A percentile compares a stretch with the other conserved stretches of the same genome.
These are phyloP conservation scores for Boletus sensibilis DNA, from an alignment of 768 basidiomycete species.

Conservation along the genomic window DNA sequence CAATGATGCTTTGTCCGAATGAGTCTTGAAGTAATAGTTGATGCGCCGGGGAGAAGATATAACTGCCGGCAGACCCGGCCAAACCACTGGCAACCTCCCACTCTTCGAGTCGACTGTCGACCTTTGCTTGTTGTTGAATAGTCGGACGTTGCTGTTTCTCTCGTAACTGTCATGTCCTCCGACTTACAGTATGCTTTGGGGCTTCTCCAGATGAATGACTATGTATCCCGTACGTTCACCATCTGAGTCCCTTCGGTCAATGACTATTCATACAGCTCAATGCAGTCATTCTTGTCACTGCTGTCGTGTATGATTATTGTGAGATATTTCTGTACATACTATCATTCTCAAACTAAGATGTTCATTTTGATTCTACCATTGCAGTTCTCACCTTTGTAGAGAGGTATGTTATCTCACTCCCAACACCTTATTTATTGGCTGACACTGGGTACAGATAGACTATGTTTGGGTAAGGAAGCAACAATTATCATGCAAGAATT, in stretches of 20 bases:
- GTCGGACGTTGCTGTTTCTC: too few relatives aligned
- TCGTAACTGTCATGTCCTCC: neutral
- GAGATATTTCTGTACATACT: too few relatives aligned
- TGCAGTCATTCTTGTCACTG: neutral
- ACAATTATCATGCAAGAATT: neutral
- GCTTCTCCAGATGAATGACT: neutral
- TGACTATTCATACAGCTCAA: neutral
- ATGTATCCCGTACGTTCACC: neutral
- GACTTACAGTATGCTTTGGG: neutral
- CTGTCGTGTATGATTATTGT: too few relatives aligned
- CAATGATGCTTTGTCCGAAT: too few relatives aligned
- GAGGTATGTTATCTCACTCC: neutral
- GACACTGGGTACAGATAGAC: neutral
- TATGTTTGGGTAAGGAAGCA: neutral
- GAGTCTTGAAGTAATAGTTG: too few relatives aligned
- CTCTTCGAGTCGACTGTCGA: too few relatives aligned
- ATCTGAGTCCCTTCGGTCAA: neutral
- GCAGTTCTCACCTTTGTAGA: slow-evolving; percentile 4
- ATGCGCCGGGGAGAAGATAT: too few relatives aligned
- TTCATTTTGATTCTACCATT: too few relatives aligned
- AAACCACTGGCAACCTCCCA: neutral
- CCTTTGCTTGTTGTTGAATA: neutral
- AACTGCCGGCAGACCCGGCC: too few relatives aligned
- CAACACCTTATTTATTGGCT: neutral
- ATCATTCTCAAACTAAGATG: neutral